Base-by-base conservation (phyloP, 352 stramenopile genomes). In the Pythium sp. region DNA sequence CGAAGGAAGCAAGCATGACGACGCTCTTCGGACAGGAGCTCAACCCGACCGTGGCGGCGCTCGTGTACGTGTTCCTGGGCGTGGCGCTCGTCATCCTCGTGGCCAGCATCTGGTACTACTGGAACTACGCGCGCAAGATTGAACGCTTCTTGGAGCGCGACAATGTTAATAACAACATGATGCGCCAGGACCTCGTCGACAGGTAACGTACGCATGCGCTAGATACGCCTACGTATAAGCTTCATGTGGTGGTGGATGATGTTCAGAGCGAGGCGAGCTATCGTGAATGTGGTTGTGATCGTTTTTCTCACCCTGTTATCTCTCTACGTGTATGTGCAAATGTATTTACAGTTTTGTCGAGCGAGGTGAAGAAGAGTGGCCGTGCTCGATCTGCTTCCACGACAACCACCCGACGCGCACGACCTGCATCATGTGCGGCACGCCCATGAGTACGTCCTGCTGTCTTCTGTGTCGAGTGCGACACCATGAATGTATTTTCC, bases 101-200 rank as follows among this genome's bases (percentile, higher is more conserved):
- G 46, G 83, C 75, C 34, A 86, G 77, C 30, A 95, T 95, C 69
- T 92, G 79, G 75, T 95, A 95, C 72, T 95, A 95, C 70, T 95
- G 87, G 87, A 95, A 84, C 73, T 95, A 95, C 68, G 83, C 87
- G 62, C 79, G 80, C 66, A 93, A 93, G 73, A 95, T 95, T 70
- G 87, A 95, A 68, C 82, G 86, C 7, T 95, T 95, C 73, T 67
- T 95, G 28, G 72, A 85, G 60, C 80, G 84, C 55, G 87, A 95
- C 68, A 95, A 95, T 63, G 70, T 84, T 49, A 91, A 95, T 72
- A 95, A 95, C 77, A 95, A 95, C 76, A 95, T 95, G 87, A 90
- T 92, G 84, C 84, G 87, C 1, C 86, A 95, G 61, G 81, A 93
- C 65, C 82, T 95, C 65, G 81, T 93, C 34, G 87, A 95, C 72